Conservation (phyloP, 257 asterid genomes). For the Solanum commersonii region DNA sequence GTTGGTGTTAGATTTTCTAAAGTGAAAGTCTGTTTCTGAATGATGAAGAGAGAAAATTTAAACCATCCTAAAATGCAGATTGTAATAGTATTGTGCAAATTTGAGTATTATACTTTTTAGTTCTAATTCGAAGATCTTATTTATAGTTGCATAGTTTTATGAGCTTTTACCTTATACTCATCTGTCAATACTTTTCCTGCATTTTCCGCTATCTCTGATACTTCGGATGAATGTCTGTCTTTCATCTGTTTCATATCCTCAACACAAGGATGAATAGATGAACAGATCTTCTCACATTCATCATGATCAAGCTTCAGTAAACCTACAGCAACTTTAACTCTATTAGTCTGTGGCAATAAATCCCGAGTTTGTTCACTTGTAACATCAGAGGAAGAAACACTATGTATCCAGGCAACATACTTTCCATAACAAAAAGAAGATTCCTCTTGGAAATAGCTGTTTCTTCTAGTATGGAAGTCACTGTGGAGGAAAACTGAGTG, state of each 20-base stretch:
- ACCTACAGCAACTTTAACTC: conserved; percentile 9
- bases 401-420: conserved; percentile 8
- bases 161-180: conserved; percentile 32
- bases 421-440: conserved; percentile 8
- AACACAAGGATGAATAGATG: conserved; percentile 6
- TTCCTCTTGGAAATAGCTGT: conserved; percentile 19
- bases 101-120: neutral
- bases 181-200: conserved; percentile 36
- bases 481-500: conserved; percentile 18
- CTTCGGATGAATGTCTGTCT: conserved; percentile 14
- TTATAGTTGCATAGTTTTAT: neutral
- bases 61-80: neutral
- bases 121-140: neutral
- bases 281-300: conserved; percentile 18
- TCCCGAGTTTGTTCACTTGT: neutral
- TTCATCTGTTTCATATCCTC: conserved; percentile 15
- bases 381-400: neutral
- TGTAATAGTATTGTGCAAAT: neutral
- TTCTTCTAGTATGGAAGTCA: conserved; percentile 23
- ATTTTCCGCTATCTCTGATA: conserved; percentile 23
- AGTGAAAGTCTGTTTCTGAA: neutral
- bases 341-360: neutral
- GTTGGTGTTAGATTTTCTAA: neutral
- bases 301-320: conserved; percentile 22
- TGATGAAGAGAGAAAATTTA: neutral